These are phyloP conservation scores for Linum tenue DNA, from an alignment of 345 rosid genomes.

Conservation along the genomic window DNA sequence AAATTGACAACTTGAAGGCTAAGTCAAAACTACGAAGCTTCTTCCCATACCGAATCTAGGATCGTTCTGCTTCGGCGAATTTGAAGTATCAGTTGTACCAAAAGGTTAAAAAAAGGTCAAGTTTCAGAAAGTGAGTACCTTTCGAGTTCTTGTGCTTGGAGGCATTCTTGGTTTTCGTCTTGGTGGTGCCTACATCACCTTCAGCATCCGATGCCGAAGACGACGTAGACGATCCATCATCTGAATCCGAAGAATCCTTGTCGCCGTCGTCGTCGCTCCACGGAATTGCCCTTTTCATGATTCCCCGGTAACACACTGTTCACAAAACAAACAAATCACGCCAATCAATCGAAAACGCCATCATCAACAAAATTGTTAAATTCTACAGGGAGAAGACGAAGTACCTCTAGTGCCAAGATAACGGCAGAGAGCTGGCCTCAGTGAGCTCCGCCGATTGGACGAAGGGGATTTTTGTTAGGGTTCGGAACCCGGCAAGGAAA, in stretches of 20 bases:
- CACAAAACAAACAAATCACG: background rate
- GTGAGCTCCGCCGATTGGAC: background rate
- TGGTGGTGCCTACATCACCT: constrained; percentile 11
- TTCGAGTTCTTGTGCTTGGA: constrained; percentile 10
- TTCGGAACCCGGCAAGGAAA: background rate
- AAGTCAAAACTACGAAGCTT: background rate
- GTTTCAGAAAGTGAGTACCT: constrained; percentile 13
- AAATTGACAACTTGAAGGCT: too few species aligned
- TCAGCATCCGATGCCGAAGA: constrained; percentile 31
- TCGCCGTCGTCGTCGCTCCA: constrained; percentile 29
- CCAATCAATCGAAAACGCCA: background rate
- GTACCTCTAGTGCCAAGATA: background rate
- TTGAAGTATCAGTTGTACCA: background rate
- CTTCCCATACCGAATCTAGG: background rate
- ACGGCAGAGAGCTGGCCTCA: background rate
- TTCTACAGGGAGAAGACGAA: background rate
- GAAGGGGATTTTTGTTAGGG: background rate
- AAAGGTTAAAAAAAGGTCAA: too few species aligned
- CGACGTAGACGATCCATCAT: constrained; percentile 36
- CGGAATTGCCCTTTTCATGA: constrained; percentile 46
- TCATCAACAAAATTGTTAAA: too few species aligned
- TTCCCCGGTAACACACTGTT: background rate
- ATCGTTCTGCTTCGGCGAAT: background rate
- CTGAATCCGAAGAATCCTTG: constrained; percentile 31
- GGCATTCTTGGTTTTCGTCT: constrained; percentile 6